Conservation (phyloP, 768 basidiomycete species). For the Boletus vermiculosoides region DNA sequence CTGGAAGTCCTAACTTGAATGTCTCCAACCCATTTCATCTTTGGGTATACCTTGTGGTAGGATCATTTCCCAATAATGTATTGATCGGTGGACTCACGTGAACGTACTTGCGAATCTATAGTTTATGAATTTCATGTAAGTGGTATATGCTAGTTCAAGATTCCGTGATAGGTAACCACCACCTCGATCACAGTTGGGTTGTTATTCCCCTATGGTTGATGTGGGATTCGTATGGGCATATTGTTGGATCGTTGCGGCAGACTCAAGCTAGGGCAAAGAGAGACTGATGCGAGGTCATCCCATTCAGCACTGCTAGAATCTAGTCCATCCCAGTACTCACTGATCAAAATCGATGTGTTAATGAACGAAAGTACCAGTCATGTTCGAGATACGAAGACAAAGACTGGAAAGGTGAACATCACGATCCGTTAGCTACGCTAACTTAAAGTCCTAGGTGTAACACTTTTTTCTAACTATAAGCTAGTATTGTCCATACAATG, state of each 20-base stretch:
- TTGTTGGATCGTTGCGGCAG: conserved; percentile 57
- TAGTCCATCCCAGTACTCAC: background rate
- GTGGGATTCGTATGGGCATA: conserved; percentile 73
- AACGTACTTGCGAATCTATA: conserved; percentile 26
- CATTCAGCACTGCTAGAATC: background rate
- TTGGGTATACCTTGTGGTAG: conserved; percentile 79
- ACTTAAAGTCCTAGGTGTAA: background rate
- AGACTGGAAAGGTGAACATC: background rate
- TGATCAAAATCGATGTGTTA: background rate
- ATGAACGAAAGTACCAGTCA: background rate
- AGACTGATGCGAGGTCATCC: conserved; percentile 17
- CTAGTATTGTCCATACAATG: conserved; percentile 3
- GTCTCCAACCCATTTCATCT: conserved; percentile 68
- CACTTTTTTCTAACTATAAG: background rate
- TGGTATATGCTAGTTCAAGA: conserved; percentile 2
- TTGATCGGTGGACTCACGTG: background rate
- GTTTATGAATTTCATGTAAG: conserved; percentile 83
- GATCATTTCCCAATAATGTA: conserved; percentile 27
- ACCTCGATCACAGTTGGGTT: conserved; percentile 62
- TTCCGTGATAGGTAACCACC: background rate
- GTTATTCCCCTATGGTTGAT: conserved; percentile 72
- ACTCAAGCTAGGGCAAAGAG: conserved; percentile 38
- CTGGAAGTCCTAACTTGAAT: conserved; percentile 67
- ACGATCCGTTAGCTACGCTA: background rate
- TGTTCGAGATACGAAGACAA: background rate